Evolutionary conservation across 78 protist species (phyloP).

Genomic region (Mantamonas sphyraenae): DNA sequence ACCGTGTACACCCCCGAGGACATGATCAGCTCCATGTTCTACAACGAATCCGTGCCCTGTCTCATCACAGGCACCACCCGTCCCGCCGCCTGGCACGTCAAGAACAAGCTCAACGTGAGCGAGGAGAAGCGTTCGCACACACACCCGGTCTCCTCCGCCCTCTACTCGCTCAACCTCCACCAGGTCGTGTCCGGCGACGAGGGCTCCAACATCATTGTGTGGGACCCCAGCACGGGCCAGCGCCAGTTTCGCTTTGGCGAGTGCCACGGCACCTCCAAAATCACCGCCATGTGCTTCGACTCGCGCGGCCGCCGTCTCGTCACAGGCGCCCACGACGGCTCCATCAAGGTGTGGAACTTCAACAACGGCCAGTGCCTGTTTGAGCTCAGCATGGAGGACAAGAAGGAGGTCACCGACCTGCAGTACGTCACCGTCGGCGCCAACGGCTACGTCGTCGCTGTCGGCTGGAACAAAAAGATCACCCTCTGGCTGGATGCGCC

Average conservation of each 20-base stretch:
- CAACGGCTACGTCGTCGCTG: neutral
- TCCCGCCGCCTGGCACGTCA: neutral
- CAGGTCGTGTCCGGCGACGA: neutral
- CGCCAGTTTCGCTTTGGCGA: neutral
- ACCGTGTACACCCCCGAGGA: neutral
- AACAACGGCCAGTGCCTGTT: neutral
- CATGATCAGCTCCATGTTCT: neutral
- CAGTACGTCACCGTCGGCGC: neutral
- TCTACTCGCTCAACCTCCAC: neutral
- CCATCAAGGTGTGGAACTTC: conserved; percentile 9
- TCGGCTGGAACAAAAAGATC: neutral
- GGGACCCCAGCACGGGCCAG: neutral
- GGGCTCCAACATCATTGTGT: neutral
- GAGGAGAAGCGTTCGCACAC: too few species aligned
- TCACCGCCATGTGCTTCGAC: neutral
- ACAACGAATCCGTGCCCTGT: neutral
- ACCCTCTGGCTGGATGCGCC: neutral
- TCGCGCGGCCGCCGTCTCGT: neutral
- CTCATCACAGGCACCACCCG: neutral
- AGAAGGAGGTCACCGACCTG: too few species aligned
- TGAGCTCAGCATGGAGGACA: neutral
- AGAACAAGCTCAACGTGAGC: neutral
- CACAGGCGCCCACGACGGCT: neutral
- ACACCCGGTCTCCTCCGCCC: neutral
- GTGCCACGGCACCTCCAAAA: neutral